phyloP scores from a whole-genome alignment of 2,329 filamentous ascomycete species.

The Colletotrichum sp. region DNA sequence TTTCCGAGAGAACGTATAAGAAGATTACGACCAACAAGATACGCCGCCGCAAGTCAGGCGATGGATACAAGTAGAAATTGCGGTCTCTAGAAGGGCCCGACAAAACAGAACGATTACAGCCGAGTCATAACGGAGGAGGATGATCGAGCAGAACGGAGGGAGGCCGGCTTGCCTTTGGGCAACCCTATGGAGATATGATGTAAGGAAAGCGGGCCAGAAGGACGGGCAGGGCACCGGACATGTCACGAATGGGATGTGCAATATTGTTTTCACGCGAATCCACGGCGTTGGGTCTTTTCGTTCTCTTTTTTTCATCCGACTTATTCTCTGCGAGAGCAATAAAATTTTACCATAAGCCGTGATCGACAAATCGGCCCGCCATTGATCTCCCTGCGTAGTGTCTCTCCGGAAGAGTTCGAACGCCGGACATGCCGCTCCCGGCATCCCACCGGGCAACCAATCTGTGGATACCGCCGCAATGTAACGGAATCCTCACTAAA shows the following conservation, averaged over 20 bases:
- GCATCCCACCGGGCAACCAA: not conserved
- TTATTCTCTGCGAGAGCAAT: not conserved
- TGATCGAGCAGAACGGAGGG: too few species aligned
- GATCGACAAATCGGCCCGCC: not conserved
- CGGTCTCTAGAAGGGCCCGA: not conserved
- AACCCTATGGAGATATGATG: conserved; percentile 1
- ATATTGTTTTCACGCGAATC: conserved; percentile 8
- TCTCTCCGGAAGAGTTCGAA: not conserved
- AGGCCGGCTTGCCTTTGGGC: not conserved
- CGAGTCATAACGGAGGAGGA: not conserved
- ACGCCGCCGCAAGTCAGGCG: not conserved
- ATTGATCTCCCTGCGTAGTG: not conserved
- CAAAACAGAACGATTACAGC: not conserved
- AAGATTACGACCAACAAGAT: not conserved
- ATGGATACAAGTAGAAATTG: not conserved
- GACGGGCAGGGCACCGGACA: not conserved
- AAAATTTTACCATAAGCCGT: not conserved
- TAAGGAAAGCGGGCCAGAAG: conserved; percentile 12
- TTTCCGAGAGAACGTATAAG: conserved; percentile 71
- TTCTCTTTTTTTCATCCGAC: not conserved
- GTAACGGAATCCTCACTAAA: not conserved
- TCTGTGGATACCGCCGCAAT: not conserved
- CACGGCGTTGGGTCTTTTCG: conserved; percentile 8
- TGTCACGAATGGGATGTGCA: conserved; percentile 10
- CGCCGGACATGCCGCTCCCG: not conserved